Evolutionary conservation across 2,329 filamentous ascomycete genomes (phyloP).

Genomic region (Venturia nashicola): DNA sequence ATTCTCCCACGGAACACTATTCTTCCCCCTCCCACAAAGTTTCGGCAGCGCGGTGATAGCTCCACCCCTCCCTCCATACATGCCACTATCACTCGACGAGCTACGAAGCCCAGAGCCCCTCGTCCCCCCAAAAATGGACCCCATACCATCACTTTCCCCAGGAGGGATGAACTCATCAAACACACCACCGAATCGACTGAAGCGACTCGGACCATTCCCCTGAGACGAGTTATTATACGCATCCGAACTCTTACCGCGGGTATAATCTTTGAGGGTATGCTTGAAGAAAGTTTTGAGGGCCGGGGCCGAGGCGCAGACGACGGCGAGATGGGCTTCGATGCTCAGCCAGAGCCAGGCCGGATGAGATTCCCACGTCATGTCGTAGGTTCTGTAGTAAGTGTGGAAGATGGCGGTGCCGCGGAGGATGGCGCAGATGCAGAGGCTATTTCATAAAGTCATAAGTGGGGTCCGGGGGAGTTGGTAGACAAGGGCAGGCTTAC

Average conservation of each 20-base stretch:
- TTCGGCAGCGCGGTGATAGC: neutral
- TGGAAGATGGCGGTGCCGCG: neutral
- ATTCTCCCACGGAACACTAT: neutral
- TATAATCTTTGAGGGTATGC: constrained; percentile 4
- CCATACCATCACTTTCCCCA: neutral
- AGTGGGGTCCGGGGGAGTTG: no score
- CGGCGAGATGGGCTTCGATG: constrained; percentile 8
- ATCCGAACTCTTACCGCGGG: neutral
- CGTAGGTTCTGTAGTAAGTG: constrained; percentile 7
- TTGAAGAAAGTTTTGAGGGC: constrained; percentile 10
- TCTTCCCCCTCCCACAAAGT: neutral
- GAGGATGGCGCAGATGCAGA: constrained; percentile 13
- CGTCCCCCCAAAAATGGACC: neutral
- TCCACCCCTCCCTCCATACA: neutral
- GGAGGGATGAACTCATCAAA: no score
- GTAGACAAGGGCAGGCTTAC: constrained; percentile 15
- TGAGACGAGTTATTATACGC: neutral
- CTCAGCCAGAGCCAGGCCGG: constrained; percentile 7
- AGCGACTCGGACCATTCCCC: neutral
- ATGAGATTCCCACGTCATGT: constrained; percentile 10
- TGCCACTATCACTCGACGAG: neutral
- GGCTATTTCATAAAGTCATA: neutral
- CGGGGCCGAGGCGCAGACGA: constrained; percentile 9
- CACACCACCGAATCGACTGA: neutral
- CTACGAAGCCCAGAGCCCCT: no score